A percentile compares a stretch with the other conserved stretches of the same genome.
phyloP scores from a whole-genome alignment of 2,329 filamentous ascomycete genomes.

The Penicillium sp. region DNA sequence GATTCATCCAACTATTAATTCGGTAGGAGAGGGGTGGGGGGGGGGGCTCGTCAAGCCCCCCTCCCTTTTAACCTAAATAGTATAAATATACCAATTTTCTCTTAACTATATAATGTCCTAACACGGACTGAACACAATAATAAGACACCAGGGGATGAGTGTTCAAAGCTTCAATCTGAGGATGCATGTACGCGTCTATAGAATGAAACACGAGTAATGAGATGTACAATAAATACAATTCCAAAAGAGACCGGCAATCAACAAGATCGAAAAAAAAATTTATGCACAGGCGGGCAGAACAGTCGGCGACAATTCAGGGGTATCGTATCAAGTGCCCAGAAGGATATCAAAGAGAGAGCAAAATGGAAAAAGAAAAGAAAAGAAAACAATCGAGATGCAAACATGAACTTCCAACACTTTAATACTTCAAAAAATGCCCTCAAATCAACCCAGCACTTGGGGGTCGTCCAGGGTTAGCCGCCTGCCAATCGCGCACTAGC shows the following conservation, averaged over 20 bases:
- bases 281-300: constrained; percentile 19
- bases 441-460: constrained; percentile 26
- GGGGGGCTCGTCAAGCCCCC: no score
- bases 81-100: no score
- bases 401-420: background rate
- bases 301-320: constrained; percentile 25
- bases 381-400: constrained; percentile 15
- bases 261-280: constrained; percentile 10
- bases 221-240: constrained; percentile 16
- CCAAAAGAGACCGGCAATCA: constrained; percentile 13
- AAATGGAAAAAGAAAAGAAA: constrained; percentile 8
- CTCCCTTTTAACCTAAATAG: no score
- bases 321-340: constrained; percentile 30
- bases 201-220: background rate
- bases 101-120: no score
- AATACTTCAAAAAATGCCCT: constrained; percentile 5
- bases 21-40: no score
- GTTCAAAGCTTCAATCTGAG: no score
- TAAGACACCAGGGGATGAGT: no score
- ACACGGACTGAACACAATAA: no score
- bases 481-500: constrained; percentile 69
- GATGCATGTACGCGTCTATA: constrained; percentile 11
- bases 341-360: constrained; percentile 23
- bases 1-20: no score
- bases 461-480: constrained; percentile 30